Conservation (phyloP, 1,284 basidiomycete genomes). For the Leccinum pachyderme region DNA sequence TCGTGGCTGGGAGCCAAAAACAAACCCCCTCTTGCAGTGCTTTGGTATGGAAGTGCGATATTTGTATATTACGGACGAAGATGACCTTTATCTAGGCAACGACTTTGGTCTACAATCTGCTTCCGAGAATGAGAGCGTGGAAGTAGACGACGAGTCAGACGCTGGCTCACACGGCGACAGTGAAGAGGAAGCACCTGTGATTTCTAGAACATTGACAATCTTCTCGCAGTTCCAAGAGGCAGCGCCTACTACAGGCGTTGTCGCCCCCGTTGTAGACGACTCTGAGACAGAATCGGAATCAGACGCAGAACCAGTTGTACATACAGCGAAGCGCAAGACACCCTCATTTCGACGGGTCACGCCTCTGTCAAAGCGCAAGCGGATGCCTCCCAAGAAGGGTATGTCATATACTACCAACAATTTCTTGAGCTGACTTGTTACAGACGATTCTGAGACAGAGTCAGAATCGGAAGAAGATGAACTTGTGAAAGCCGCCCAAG, state of each 20-base stretch:
- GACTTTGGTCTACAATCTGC: constrained; percentile 45
- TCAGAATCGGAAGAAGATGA: constrained; percentile 41
- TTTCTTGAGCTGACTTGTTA: background rate
- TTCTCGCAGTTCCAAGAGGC: constrained; percentile 13
- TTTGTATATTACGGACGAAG: background rate
- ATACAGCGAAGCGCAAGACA: constrained; percentile 25
- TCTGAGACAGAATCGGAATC: constrained; percentile 48
- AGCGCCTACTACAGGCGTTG: background rate
- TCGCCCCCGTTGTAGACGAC: constrained; percentile 20
- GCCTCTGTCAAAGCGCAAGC: constrained; percentile 20
- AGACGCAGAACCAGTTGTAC: constrained; percentile 19
- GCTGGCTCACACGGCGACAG: constrained; percentile 13
- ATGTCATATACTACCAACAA: background rate
- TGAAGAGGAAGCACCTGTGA: constrained; percentile 22
- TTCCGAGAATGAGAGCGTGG: constrained; percentile 44
- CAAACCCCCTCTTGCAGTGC: constrained; percentile 31
- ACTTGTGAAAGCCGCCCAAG: constrained; percentile 9
- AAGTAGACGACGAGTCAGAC: constrained; percentile 33
- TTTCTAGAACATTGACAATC: constrained; percentile 28
- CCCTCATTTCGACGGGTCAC: constrained; percentile 12
- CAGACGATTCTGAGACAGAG: constrained; percentile 42
- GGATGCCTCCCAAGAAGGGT: constrained; percentile 17
- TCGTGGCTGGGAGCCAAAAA: constrained; percentile 3
- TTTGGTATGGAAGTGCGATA: constrained; percentile 24
- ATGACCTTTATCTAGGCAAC: constrained; percentile 25